Conservation (phyloP, 805 yeast species). For the Starmerella vaccinii region DNA sequence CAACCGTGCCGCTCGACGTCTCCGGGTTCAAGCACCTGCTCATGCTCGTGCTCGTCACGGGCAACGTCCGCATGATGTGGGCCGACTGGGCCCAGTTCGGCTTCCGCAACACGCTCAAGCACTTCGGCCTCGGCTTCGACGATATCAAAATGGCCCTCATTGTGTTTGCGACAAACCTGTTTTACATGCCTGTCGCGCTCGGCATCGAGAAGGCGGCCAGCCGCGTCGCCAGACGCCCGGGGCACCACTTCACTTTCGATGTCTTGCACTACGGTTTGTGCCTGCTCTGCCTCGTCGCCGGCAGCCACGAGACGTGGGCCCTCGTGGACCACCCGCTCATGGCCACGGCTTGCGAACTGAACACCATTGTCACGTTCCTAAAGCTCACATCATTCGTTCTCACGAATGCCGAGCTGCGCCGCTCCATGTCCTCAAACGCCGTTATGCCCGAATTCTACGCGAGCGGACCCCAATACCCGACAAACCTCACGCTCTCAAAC, state of each 20-base stretch:
- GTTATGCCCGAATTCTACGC: conserved; percentile 31
- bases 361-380: conserved; percentile 35
- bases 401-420: conserved; percentile 38
- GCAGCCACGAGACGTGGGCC: conserved; percentile 24
- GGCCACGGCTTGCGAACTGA: conserved; percentile 37
- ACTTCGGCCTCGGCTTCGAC: conserved; percentile 28
- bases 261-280: conserved; percentile 31
- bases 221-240: conserved; percentile 24
- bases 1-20: conserved; percentile 18
- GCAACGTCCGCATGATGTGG: conserved; percentile 34
- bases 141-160: conserved; percentile 28
- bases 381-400: conserved; percentile 37
- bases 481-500: conserved; percentile 33
- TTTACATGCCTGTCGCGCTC: conserved; percentile 33
- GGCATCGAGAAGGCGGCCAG: conserved; percentile 27
- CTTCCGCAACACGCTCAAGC: conserved; percentile 27
- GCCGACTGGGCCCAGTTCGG: conserved; percentile 35
- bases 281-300: conserved; percentile 8
- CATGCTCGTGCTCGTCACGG: conserved; percentile 33
- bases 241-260: conserved; percentile 17
- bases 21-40: conserved; percentile 36
- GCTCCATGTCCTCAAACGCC: conserved; percentile 1
- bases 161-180: conserved; percentile 28
- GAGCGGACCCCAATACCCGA: conserved; percentile 32
- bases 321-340: conserved; percentile 35